These are phyloP conservation scores for Eruca vesicaria DNA, from an alignment of 441 rosid species.

Conservation along the genomic window DNA sequence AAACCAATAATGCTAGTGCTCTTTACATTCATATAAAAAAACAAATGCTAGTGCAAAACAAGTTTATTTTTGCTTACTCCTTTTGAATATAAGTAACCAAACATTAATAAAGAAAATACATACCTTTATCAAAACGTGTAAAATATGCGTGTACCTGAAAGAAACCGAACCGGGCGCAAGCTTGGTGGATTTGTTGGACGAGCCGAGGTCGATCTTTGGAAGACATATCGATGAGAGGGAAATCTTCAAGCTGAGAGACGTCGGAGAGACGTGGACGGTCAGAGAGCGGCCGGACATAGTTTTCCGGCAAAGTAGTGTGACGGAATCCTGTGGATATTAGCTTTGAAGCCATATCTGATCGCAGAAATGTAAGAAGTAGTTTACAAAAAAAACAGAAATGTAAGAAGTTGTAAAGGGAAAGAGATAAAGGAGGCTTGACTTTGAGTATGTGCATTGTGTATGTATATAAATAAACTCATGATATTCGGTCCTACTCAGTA, in stretches of 20 bases:
- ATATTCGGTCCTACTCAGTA: not conserved
- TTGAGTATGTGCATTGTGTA: not conserved
- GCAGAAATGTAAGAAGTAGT: not conserved
- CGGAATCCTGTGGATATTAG: conserved; percentile 60
- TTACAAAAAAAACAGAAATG: not conserved
- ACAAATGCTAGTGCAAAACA: not conserved
- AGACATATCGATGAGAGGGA: conserved; percentile 58
- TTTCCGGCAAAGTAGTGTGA: conserved; percentile 47
- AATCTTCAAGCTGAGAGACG: conserved; percentile 46
- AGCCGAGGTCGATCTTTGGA: conserved; percentile 39
- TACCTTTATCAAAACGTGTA: not conserved
- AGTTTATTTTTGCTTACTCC: not conserved
- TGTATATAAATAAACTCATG: not conserved
- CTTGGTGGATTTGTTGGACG: conserved; percentile 40
- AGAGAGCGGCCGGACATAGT: conserved; percentile 53
- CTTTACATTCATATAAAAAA: not conserved
- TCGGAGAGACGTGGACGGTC: conserved; percentile 63
- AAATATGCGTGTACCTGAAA: conserved; percentile 48
- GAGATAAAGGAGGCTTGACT: conserved; percentile 14
- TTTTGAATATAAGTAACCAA: not conserved
- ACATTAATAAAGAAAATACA: not conserved
- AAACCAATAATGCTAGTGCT: not conserved
- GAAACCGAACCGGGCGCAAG: conserved; percentile 51
- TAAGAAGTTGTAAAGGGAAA: not conserved
- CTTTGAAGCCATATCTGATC: conserved; percentile 50